phyloP scores from a whole-genome alignment of 345 rosid genomes.

The Nasturtium officinale region DNA sequence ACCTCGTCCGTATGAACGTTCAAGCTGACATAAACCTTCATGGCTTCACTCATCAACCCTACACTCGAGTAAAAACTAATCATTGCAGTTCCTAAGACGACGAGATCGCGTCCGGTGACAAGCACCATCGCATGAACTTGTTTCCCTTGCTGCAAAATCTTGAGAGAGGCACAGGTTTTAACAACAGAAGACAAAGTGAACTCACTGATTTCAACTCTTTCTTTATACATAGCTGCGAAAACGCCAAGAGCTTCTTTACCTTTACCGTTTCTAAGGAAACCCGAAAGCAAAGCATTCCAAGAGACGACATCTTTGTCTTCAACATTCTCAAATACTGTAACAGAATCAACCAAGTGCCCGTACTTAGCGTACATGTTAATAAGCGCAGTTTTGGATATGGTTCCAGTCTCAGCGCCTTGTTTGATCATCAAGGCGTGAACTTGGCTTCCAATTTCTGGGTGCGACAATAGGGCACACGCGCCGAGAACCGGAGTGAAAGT shows the following conservation, averaged over 20 bases:
- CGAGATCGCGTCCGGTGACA: slow-evolving; percentile 70
- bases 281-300: slow-evolving; percentile 79
- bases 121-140: slow-evolving; percentile 74
- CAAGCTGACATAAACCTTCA: slow-evolving; percentile 53
- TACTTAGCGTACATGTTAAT: slow-evolving; percentile 71
- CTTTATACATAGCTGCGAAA: slow-evolving; percentile 61
- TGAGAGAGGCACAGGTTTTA: slow-evolving; percentile 59
- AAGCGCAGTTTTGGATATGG: slow-evolving; percentile 65
- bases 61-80: slow-evolving; percentile 67
- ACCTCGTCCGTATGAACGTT: slow-evolving; percentile 49
- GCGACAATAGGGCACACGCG: slow-evolving; percentile 59
- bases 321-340: slow-evolving; percentile 57
- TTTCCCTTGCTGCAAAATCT: slow-evolving; percentile 66
- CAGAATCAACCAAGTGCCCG: slow-evolving; percentile 52
- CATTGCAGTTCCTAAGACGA: slow-evolving; percentile 69
- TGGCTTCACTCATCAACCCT: slow-evolving; percentile 56
- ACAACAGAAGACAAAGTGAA: slow-evolving; percentile 68
- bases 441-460: slow-evolving; percentile 57
- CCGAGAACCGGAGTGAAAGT: slow-evolving; percentile 73
- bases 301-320: slow-evolving; percentile 61
- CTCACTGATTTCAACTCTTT: slow-evolving; percentile 59
- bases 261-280: slow-evolving; percentile 57
- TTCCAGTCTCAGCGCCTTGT: slow-evolving; percentile 57
- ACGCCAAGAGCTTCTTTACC: slow-evolving; percentile 57
- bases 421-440: slow-evolving; percentile 76